Base-by-base conservation (phyloP, 495 filamentous ascomycete genomes). In the Daldinia decipiens region DNA sequence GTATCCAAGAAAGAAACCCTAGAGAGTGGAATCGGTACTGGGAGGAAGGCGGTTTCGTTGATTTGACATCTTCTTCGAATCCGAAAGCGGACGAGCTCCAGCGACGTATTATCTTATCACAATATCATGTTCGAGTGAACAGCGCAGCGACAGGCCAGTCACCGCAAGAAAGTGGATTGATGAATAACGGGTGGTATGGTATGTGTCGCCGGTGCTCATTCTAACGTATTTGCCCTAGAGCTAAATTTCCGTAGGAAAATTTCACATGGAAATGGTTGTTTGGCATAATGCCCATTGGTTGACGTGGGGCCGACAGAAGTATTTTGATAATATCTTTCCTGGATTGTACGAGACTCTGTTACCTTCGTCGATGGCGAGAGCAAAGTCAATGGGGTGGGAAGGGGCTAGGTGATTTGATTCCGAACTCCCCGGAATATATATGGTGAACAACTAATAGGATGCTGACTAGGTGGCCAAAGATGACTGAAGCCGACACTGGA, bases 111-210 rank as follows among this genome's bases (percentile, higher is more conserved):
- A 74, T 87, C 52, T 73, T 81, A 47, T 84, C 84, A 6, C 82
- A 82, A 59, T 87, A 86, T 62, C 80, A 84, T 8, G 74, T 83
- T 2, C 77, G 82, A 9, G 79, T 86, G 15, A 87, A 87, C 69
- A 77, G 73, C 13, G 80, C 80, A 4, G 73, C 73, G 0, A 67
- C 21, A 1, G 78, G 78, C 2, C 62, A 73, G n/a, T 77, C 79
- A 34, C 76, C 80, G 26, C 76, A 79, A 51, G 81, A 83, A 67
- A 81, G 79, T 5, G 81, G 80, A 5, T 55, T 82, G 1, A 76
- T 79, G 51, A 82, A 82, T 39, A 83, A 82, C 47, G 81, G 81
- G 19, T 83, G 81, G 80, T 83, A 82, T 36, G 77, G 77, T 65
- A 78, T 61, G 71, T 40, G 13, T 38, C 34, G 4, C 3, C 26